Conservation (phyloP, 2,329 filamentous ascomycete genomes). For the Sphaerulina vaccinii region DNA sequence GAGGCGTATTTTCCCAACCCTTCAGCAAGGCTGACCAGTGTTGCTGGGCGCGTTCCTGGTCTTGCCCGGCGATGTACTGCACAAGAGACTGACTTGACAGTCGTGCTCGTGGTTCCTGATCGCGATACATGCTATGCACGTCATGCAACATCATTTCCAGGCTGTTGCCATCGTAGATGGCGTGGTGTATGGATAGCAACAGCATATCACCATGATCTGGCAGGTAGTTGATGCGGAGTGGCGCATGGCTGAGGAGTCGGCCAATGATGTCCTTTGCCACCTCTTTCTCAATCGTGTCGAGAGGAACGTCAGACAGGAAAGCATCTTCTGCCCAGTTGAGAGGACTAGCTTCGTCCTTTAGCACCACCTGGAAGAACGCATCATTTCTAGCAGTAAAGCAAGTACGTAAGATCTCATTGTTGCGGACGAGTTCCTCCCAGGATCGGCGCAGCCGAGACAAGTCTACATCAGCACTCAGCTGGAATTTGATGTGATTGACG, state of each 20-base stretch:
- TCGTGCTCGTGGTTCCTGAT: background rate
- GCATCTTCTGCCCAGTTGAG: background rate
- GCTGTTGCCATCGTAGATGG: constrained; percentile 17
- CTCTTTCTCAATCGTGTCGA: constrained; percentile 2
- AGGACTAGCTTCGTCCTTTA: constrained; percentile 3
- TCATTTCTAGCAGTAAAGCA: constrained; percentile 13
- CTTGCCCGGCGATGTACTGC: constrained; percentile 15
- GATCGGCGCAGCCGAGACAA: constrained; percentile 7
- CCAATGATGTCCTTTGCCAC: constrained; percentile 9
- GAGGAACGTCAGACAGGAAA: background rate
- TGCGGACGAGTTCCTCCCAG: constrained; percentile 9
- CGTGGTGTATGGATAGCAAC: constrained; percentile 16
- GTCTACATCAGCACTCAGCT: constrained; percentile 6
- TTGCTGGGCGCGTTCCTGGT: background rate
- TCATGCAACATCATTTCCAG: constrained; percentile 18
- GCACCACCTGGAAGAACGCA: constrained; percentile 14
- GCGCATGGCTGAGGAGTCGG: constrained; percentile 3
- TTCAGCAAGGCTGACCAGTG: constrained; percentile 14
- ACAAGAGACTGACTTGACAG: constrained; percentile 8
- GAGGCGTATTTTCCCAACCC: constrained; percentile 10
- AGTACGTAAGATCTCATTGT: constrained; percentile 18
- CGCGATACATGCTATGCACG: constrained; percentile 8
- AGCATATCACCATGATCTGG: background rate
- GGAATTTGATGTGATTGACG: constrained; percentile 16
- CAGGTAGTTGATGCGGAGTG: constrained; percentile 2